Evolutionary conservation across 2,329 filamentous ascomycete species (phyloP).

Genomic region (Pestalotiopsis sp.): DNA sequence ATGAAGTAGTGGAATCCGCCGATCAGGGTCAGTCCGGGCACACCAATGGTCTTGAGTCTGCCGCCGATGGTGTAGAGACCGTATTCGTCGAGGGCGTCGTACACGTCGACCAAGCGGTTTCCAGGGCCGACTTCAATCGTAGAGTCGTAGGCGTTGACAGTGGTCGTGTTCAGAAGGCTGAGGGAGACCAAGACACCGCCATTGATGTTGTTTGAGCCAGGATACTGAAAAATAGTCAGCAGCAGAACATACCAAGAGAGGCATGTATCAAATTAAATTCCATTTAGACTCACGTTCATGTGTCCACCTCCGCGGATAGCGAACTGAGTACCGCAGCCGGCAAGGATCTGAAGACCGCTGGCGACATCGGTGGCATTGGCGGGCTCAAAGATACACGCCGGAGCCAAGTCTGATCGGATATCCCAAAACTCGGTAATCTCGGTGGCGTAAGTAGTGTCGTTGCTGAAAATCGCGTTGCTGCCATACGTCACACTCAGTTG

Average conservation of each 20-base stretch:
- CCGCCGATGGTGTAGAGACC: conserved; percentile 11
- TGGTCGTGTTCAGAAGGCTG: conserved; percentile 10
- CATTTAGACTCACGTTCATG: neutral
- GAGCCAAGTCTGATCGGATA: neutral
- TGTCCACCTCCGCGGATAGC: conserved; percentile 31
- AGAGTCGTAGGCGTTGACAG: conserved; percentile 3
- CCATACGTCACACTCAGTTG: neutral
- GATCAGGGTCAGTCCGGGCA: conserved; percentile 12
- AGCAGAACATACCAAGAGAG: neutral
- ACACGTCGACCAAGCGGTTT: conserved; percentile 11
- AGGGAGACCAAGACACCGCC: conserved; percentile 13
- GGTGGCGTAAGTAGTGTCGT: neutral
- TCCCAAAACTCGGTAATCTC: conserved; percentile 1
- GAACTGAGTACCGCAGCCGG: conserved; percentile 6
- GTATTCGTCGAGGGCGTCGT: conserved; percentile 3
- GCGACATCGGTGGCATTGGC: neutral
- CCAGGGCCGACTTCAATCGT: conserved; percentile 7
- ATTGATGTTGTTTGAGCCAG: conserved; percentile 15
- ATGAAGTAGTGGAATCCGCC: conserved; percentile 14
- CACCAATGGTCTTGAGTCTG: conserved; percentile 11
- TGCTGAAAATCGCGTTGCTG: neutral
- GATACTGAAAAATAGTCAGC: conserved; percentile 21
- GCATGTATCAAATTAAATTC: too few species aligned
- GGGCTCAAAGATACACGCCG: neutral
- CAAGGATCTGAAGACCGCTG: neutral